phyloP scores from a whole-genome alignment of 257 asterid genomes.

The Capsicum pubescens region DNA sequence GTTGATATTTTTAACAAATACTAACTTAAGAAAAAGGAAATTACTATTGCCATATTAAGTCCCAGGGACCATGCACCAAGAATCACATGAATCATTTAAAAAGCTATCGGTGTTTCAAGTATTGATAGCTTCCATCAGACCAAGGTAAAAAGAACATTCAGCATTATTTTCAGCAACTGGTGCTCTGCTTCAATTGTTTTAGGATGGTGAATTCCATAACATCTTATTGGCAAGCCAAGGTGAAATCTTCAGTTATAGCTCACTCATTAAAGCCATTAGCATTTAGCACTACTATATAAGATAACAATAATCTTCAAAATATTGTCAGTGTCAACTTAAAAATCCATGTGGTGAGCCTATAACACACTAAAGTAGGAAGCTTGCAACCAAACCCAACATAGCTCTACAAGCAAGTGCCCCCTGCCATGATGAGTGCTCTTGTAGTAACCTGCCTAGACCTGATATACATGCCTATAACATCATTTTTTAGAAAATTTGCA shows the following conservation, averaged over 20 bases:
- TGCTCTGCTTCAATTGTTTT: not conserved
- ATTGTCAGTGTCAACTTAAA: not conserved
- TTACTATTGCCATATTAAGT: not conserved
- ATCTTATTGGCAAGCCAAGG: conserved; percentile 5
- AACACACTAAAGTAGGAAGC: not conserved
- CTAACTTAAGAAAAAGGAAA: conserved; percentile 5
- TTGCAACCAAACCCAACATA: conserved; percentile 3
- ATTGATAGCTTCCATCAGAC: conserved; percentile 21
- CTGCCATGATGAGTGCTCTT: not conserved
- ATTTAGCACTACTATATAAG: not conserved
- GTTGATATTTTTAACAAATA: not conserved
- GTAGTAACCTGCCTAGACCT: not conserved
- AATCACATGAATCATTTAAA: not conserved
- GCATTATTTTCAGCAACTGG: not conserved
- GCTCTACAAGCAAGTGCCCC: not conserved
- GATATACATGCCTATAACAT: not conserved
- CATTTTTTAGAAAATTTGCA: conserved; percentile 18
- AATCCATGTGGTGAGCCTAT: not conserved
- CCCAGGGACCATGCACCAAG: not conserved
- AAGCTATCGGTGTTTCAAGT: not conserved
- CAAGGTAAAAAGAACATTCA: not conserved
- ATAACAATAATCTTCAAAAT: conserved; percentile 3
- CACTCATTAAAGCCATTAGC: not conserved
- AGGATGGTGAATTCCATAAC: not conserved
- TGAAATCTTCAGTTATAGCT: not conserved